These are phyloP conservation scores for Breynia disticha DNA, from an alignment of 441 rosid species.

Conservation along the genomic window DNA sequence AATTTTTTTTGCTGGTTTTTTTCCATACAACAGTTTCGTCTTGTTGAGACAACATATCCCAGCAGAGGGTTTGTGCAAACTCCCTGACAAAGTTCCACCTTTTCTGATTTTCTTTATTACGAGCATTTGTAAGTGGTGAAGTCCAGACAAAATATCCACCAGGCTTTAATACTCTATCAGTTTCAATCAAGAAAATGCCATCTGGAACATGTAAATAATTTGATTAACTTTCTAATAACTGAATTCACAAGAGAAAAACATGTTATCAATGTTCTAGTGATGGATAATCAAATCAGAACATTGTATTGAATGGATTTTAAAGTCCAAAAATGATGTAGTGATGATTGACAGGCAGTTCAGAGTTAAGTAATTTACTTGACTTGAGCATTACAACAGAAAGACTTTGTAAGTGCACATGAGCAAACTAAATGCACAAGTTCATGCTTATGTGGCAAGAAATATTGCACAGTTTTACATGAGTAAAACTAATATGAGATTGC, in stretches of 20 bases:
- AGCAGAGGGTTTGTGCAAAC: slow-evolving; percentile 72
- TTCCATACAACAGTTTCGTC: slow-evolving; percentile 97
- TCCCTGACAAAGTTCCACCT: slow-evolving; percentile 66
- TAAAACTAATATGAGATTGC: not conserved
- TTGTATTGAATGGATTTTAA: too few species aligned
- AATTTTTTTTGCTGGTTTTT: slow-evolving; percentile 67
- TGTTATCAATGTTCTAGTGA: too few species aligned
- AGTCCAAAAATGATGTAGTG: too few species aligned
- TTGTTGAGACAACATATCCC: slow-evolving; percentile 87
- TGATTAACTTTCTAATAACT: not conserved
- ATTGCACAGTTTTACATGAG: not conserved
- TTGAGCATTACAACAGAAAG: too few species aligned
- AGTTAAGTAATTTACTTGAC: too few species aligned
- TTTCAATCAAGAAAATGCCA: slow-evolving; percentile 71
- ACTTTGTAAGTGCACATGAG: too few species aligned
- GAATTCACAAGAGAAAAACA: too few species aligned
- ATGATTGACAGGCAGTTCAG: too few species aligned
- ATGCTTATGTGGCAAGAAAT: too few species aligned
- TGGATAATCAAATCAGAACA: too few species aligned
- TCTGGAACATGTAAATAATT: slow-evolving; percentile 32
- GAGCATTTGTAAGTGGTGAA: slow-evolving; percentile 65
- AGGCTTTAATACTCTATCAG: slow-evolving; percentile 77
- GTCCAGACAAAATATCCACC: slow-evolving; percentile 98
- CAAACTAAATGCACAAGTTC: too few species aligned
- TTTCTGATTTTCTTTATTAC: slow-evolving; percentile 53